A percentile compares a stretch with the other conserved stretches of the same genome.
Conservation (phyloP, 331 rosid genomes). For the Malus hybrid region DNA sequence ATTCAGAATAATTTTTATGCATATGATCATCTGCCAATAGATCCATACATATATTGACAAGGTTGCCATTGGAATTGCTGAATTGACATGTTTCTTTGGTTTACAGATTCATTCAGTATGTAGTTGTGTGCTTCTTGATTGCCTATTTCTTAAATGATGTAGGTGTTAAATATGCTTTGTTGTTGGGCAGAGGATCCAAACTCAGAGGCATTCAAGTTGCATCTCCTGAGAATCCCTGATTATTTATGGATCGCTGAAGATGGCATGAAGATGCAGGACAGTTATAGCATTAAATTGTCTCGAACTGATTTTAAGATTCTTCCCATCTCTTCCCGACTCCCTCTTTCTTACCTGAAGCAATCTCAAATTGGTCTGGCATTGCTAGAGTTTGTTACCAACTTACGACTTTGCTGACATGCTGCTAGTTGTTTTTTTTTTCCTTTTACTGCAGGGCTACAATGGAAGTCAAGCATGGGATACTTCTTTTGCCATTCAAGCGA, state of each 20-base stretch:
- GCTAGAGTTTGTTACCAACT: too few species aligned
- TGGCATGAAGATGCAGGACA: slow-evolving; percentile 37
- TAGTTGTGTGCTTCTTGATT: neutral
- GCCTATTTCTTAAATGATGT: neutral
- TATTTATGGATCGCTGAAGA: slow-evolving; percentile 35
- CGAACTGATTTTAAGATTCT: neutral
- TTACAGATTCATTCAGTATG: neutral
- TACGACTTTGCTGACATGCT: too few species aligned
- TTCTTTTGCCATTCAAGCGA: slow-evolving; percentile 8
- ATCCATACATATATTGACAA: neutral
- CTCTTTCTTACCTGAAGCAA: neutral
- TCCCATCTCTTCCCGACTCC: neutral
- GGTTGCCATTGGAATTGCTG: neutral
- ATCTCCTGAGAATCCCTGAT: slow-evolving; percentile 26
- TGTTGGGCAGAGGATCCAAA: slow-evolving; percentile 37
- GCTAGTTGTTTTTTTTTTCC: neutral
- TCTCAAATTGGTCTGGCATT: too few species aligned
- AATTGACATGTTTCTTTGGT: neutral
- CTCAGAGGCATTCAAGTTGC: slow-evolving; percentile 34
- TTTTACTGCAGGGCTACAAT: slow-evolving; percentile 5
- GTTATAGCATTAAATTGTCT: neutral
- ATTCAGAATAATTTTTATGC: neutral
- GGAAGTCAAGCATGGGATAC: slow-evolving; percentile 14
- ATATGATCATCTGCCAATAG: neutral
- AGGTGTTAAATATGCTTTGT: slow-evolving; percentile 31